A percentile compares a stretch with the other conserved stretches of the same genome.
Conservation (phyloP, 1,284 basidiomycete species). For the Ganoderma resinaceum region DNA sequence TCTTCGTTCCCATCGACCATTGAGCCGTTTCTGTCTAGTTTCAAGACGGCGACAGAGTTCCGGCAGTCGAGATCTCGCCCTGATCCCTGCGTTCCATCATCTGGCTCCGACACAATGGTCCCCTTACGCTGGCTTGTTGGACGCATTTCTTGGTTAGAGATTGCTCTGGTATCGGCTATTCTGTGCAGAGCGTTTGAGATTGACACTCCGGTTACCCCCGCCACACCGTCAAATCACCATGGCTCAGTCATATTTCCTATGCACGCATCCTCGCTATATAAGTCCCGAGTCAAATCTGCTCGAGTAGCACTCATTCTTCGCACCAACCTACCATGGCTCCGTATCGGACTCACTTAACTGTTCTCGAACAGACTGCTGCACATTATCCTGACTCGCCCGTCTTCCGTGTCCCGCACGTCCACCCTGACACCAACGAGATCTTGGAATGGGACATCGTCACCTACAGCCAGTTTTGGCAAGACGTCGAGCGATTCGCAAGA, state of each 20-base stretch:
- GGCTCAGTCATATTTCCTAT: slow-evolving; percentile 28
- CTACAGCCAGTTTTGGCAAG: slow-evolving; percentile 58
- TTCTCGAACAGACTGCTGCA: slow-evolving; percentile 55
- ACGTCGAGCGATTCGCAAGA: slow-evolving; percentile 60
- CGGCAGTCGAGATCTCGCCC: slow-evolving; percentile 28
- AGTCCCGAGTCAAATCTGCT: slow-evolving; percentile 7
- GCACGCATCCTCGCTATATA: slow-evolving; percentile 23
- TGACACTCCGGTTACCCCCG: slow-evolving; percentile 29
- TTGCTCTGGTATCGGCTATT: slow-evolving; percentile 30
- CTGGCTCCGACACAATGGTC: slow-evolving; percentile 10
- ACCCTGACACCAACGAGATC: slow-evolving; percentile 44
- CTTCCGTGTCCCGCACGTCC: slow-evolving; percentile 56
- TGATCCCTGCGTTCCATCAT: slow-evolving; percentile 28
- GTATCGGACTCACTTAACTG: slow-evolving; percentile 53
- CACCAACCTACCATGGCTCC: slow-evolving; percentile 33
- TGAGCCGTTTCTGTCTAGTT: slow-evolving; percentile 26
- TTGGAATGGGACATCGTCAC: slow-evolving; percentile 57
- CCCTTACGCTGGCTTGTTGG: slow-evolving; percentile 20
- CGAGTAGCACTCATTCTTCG: slow-evolving; percentile 15
- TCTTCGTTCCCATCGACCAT: slow-evolving; percentile 24
- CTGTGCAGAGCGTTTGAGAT: slow-evolving; percentile 30
- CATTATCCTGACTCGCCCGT: slow-evolving; percentile 52
- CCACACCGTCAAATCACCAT: slow-evolving; percentile 27
- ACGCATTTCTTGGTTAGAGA: slow-evolving; percentile 17
- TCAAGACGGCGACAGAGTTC: slow-evolving; percentile 22